phyloP scores from a whole-genome alignment of 306 rosid species.

The Corylus heterophylla region DNA sequence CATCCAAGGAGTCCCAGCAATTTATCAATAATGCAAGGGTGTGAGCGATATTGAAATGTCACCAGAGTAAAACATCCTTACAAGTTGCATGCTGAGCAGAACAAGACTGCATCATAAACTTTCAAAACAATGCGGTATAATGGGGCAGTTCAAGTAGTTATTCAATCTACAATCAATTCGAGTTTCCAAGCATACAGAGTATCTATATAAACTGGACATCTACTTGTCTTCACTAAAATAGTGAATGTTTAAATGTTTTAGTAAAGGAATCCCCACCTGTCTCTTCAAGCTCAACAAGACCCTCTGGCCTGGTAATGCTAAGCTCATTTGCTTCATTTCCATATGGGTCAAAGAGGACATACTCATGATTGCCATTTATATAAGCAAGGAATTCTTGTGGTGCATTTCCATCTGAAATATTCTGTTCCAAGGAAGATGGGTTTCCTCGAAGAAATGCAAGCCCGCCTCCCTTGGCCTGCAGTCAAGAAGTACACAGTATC shows the following conservation, averaged over 20 bases:
- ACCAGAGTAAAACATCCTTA: too few relatives aligned
- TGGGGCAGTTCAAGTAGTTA: too few relatives aligned
- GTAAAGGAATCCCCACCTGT: slow-evolving; percentile 52
- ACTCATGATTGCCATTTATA: slow-evolving; percentile 78
- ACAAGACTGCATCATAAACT: too few relatives aligned
- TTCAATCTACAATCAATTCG: neutral
- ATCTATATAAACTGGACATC: neutral
- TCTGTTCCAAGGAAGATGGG: slow-evolving; percentile 31
- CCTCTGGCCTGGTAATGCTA: slow-evolving; percentile 37
- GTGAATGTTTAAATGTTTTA: neutral
- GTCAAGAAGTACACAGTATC: neutral
- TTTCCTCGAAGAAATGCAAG: slow-evolving; percentile 63
- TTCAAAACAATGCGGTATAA: too few relatives aligned
- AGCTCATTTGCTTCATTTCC: slow-evolving; percentile 48
- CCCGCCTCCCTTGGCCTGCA: slow-evolving; percentile 85
- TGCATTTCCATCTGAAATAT: slow-evolving; percentile 38
- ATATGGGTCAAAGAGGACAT: slow-evolving; percentile 64
- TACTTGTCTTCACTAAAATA: neutral
- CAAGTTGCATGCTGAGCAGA: too few relatives aligned
- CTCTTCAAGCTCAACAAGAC: slow-evolving; percentile 51
- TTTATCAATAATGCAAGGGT: too few relatives aligned
- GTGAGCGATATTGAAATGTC: too few relatives aligned
- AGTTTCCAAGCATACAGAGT: neutral
- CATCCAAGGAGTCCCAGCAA: too few relatives aligned
- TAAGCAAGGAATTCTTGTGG: slow-evolving; percentile 53